Base-by-base conservation (phyloP, 768 basidiomycete species). In the Neoboletus brunneissimus region DNA sequence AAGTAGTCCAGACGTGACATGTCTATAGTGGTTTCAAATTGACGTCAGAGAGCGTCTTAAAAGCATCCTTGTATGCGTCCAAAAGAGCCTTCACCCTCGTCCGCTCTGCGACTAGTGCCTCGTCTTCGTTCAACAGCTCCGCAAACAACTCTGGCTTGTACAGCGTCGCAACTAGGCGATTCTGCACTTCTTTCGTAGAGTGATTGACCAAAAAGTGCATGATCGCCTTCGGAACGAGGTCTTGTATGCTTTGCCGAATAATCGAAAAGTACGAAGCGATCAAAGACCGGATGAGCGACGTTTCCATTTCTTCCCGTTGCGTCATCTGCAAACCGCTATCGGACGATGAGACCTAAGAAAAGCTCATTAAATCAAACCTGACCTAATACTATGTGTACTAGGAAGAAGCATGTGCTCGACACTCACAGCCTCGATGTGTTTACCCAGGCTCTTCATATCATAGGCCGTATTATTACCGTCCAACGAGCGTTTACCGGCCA, bases 191-290 rank as follows among this genome's bases (percentile, higher is more conserved):
- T 69, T 98, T 90, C 44, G 93, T 88, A n/a, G 95, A 95, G 68
- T 91, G 82, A 74, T 97, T 98, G 68, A 99, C 96, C 59, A 98
- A 82, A 64, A 94, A 84, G 76, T 98, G 96, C 96, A 98, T 98
- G 76, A 97, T 89, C 22, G 95, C 94, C 75, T 99, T 99, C 34
- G 97, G 97, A 20, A 99, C 84, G 54, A 98, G 81, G 72, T 99
- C 97, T 63, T 98, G 93, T 60, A 99, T 97, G 68, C 88, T 92
- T 73, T 98, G 95, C 42, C 97, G 88, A 23, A 95, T 90, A 68
- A 99, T 98, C 56, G 84, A 79, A 76, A 99, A 99, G 77, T 99
- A 99, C 13, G 93, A 94, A 27, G 87, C 83, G 68, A 99, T 98
- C 62, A 98, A 82, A 7, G 92, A 91, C 51, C 96, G 88, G 68